These are phyloP conservation scores for Leptographium galeiforme DNA, from an alignment of 2,329 filamentous ascomycete species.

Conservation along the genomic window DNA sequence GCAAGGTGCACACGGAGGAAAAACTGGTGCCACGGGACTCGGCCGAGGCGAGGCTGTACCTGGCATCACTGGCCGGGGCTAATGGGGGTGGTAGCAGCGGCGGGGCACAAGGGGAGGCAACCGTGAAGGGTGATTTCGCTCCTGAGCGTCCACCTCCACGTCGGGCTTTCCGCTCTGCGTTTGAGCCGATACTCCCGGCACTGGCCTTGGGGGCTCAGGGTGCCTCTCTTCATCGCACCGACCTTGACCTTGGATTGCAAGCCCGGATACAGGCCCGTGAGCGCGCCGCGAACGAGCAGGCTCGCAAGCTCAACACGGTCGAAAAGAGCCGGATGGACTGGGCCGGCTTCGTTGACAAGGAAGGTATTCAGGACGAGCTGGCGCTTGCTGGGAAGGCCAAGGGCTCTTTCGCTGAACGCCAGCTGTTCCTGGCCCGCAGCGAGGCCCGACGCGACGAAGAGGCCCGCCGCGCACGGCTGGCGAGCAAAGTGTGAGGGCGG, in stretches of 20 bases:
- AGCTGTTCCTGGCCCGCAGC: constrained; percentile 53
- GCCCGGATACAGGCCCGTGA: constrained; percentile 37
- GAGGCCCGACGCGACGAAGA: constrained; percentile 50
- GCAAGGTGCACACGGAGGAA: constrained; percentile 57
- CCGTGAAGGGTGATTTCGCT: constrained; percentile 15
- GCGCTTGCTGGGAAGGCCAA: constrained; percentile 52
- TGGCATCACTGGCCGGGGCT: constrained; percentile 32
- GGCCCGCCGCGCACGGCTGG: constrained; percentile 38
- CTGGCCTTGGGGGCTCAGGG: background rate
- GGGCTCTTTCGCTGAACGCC: constrained; percentile 45
- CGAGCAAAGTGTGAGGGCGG: constrained; percentile 17
- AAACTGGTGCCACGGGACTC: constrained; percentile 53
- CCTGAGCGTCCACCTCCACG: constrained; percentile 31
- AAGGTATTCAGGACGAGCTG: constrained; percentile 57
- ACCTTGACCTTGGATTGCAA: constrained; percentile 44
- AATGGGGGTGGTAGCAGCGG: background rate
- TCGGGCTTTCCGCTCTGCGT: constrained; percentile 46
- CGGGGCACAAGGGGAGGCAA: background rate
- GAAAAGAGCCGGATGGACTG: constrained; percentile 64
- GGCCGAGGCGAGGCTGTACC: constrained; percentile 51
- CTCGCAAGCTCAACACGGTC: constrained; percentile 56
- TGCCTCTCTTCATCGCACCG: constrained; percentile 24
- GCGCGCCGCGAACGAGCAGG: constrained; percentile 25
- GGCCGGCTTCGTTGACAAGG: constrained; percentile 58
- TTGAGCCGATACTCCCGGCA: constrained; percentile 35